phyloP scores from a whole-genome alignment of 2,329 filamentous ascomycete species.

The Pseudogymnoascus sp. region DNA sequence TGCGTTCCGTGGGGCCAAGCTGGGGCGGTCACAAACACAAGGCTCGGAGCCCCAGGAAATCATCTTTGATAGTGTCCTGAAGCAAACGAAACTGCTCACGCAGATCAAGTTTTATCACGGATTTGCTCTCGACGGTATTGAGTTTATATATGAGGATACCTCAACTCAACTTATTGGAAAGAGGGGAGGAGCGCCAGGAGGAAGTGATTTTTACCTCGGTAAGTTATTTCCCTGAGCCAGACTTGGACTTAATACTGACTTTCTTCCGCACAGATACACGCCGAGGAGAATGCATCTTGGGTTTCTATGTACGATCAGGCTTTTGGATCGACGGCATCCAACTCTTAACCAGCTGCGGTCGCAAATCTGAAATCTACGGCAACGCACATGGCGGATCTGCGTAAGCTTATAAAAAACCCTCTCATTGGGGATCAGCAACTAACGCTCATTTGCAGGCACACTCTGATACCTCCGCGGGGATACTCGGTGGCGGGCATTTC shows the following conservation, averaged over 20 bases:
- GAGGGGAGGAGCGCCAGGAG: constrained; percentile 59
- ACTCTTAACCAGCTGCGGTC: constrained; percentile 80
- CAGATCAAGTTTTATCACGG: constrained; percentile 72
- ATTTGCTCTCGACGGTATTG: constrained; percentile 70
- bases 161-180: constrained; percentile 83
- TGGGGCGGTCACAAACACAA: constrained; percentile 66
- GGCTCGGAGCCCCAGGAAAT: constrained; percentile 64
- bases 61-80: constrained; percentile 62
- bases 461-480: constrained; percentile 78
- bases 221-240: constrained; percentile 28
- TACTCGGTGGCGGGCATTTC: constrained; percentile 84
- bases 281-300: constrained; percentile 77
- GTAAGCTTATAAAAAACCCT: constrained; percentile 48
- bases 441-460: constrained; percentile 52
- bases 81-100: constrained; percentile 65
- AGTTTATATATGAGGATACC: constrained; percentile 87
- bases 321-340: constrained; percentile 83
- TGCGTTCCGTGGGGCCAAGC: constrained; percentile 67
- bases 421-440: not conserved
- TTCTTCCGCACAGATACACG: constrained; percentile 55
- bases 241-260: constrained; percentile 9
- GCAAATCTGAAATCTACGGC: constrained; percentile 78
- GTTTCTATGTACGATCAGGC: constrained; percentile 75
- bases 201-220: constrained; percentile 73
- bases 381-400: constrained; percentile 71